These are phyloP conservation scores for Alternaria ethzedia DNA, from an alignment of 2,329 filamentous ascomycete genomes.

Conservation along the genomic window DNA sequence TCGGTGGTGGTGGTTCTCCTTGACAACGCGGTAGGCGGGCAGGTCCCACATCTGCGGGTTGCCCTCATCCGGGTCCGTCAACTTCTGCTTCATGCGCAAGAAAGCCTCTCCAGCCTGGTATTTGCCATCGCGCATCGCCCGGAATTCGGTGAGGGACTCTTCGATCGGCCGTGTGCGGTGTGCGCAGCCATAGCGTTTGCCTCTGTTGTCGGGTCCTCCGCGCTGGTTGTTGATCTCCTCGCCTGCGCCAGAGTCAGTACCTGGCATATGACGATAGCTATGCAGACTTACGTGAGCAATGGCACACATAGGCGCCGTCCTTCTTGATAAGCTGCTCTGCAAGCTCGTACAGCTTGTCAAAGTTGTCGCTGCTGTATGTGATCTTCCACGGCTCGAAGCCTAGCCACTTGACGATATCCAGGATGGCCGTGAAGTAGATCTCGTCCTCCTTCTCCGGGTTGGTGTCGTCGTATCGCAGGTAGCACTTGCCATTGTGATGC, in stretches of 20 bases:
- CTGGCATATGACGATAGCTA: too few species aligned
- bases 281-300: constrained; percentile 67
- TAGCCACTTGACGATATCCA: constrained; percentile 86
- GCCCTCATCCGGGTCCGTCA: constrained; percentile 65
- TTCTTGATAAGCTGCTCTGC: constrained; percentile 82
- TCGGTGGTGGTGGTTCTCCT: constrained; percentile 74
- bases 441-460: constrained; percentile 95
- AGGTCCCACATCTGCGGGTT: constrained; percentile 98
- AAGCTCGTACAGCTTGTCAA: constrained; percentile 83
- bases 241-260: constrained; percentile 55
- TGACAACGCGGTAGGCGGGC: constrained; percentile 84
- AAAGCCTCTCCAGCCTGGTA: constrained; percentile 85
- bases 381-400: constrained; percentile 79
- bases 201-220: constrained; percentile 73
- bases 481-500: constrained; percentile 78
- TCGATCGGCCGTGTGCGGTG: constrained; percentile 78
- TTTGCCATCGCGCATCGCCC: constrained; percentile 88
- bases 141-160: constrained; percentile 81
- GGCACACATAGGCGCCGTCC: constrained; percentile 80
- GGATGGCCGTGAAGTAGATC: constrained; percentile 85
- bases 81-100: constrained; percentile 90
- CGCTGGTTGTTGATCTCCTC: constrained; percentile 85
- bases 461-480: constrained; percentile 88
- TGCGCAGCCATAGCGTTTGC: constrained; percentile 76
- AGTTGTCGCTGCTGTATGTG: constrained; percentile 91